Percentiles rank a stretch among this genome's conserved stretches.
Conservation (phyloP, 345 rosid genomes). For the Linum tenue region DNA sequence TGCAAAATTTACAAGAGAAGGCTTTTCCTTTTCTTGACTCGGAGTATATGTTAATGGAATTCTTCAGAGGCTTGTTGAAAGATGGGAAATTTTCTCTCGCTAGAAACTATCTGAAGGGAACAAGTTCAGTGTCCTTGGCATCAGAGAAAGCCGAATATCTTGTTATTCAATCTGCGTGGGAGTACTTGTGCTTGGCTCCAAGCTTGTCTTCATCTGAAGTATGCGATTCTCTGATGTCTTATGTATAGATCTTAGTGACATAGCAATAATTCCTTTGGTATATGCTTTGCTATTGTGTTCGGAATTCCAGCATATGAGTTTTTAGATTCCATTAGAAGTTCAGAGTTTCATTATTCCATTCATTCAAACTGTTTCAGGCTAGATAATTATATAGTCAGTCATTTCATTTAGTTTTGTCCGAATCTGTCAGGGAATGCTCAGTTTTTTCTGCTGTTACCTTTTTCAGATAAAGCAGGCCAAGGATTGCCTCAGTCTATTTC, state of each 20-base stretch:
- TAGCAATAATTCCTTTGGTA: too few species aligned
- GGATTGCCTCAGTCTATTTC: constrained; percentile 80
- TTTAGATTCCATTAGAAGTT: too few species aligned
- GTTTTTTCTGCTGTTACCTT: constrained; percentile 17
- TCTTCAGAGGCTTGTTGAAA: constrained; percentile 91
- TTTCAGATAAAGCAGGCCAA: constrained; percentile 93
- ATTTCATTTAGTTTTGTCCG: not conserved
- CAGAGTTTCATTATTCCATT: too few species aligned
- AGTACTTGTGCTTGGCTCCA: constrained; percentile 91
- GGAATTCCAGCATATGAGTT: not conserved
- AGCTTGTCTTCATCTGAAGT: constrained; percentile 85
- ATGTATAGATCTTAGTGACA: not conserved
- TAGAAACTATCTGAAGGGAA: constrained; percentile 86
- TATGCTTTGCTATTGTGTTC: not conserved
- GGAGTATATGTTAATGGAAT: constrained; percentile 80
- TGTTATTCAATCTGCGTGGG: constrained; percentile 86
- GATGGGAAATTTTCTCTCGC: constrained; percentile 97
- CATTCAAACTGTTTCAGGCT: not conserved
- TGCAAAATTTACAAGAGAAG: constrained; percentile 70
- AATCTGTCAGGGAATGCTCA: not conserved
- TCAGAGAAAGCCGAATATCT: constrained; percentile 85
- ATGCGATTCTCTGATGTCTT: constrained; percentile 18
- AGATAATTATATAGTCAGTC: not conserved
- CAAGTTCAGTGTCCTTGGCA: constrained; percentile 68
- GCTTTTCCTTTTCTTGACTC: constrained; percentile 85